Evolutionary conservation across 2,329 filamentous ascomycete genomes (phyloP).

Genomic region (Aspergillus arachidicola): DNA sequence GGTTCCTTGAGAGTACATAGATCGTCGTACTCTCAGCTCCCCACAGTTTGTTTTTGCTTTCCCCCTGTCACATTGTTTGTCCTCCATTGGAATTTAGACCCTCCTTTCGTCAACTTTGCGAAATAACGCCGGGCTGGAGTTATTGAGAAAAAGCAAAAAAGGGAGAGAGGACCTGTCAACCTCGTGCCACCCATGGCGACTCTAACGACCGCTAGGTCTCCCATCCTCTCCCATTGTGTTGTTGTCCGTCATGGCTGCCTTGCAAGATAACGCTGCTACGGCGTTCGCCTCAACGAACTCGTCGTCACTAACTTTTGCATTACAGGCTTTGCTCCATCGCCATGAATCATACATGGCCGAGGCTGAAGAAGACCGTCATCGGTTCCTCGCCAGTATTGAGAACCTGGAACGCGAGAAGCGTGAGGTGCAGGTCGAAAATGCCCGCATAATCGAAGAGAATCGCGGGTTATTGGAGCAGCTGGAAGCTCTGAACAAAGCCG

Average conservation of each 20-base stretch:
- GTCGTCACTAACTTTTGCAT: constrained; percentile 69
- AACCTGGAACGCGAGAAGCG: constrained; percentile 73
- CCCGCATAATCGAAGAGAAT: constrained; percentile 79
- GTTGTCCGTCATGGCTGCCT: constrained; percentile 33
- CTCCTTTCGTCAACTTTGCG: not conserved
- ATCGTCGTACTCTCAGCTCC: not conserved
- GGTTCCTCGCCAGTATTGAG: constrained; percentile 73
- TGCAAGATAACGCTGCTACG: constrained; percentile 25
- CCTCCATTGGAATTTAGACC: constrained; percentile 16
- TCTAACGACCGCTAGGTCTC: constrained; percentile 20
- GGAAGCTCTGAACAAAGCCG: constrained; percentile 77
- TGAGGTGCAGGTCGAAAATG: constrained; percentile 75
- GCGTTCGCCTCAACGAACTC: constrained; percentile 21
- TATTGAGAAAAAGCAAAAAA: not conserved
- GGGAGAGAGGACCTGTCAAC: not conserved
- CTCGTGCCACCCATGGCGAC: constrained; percentile 25
- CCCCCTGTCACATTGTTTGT: constrained; percentile 15
- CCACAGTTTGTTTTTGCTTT: not conserved
- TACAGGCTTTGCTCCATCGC: constrained; percentile 85
- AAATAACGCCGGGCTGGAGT: not conserved
- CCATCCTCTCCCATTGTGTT: constrained; percentile 32
- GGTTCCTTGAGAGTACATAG: constrained; percentile 1
- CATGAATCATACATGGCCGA: constrained; percentile 95
- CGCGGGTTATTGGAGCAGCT: constrained; percentile 78
- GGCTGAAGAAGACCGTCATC: constrained; percentile 79